These are phyloP conservation scores for Penicillium coprophilum DNA, from an alignment of 495 filamentous ascomycete species.

Conservation along the genomic window DNA sequence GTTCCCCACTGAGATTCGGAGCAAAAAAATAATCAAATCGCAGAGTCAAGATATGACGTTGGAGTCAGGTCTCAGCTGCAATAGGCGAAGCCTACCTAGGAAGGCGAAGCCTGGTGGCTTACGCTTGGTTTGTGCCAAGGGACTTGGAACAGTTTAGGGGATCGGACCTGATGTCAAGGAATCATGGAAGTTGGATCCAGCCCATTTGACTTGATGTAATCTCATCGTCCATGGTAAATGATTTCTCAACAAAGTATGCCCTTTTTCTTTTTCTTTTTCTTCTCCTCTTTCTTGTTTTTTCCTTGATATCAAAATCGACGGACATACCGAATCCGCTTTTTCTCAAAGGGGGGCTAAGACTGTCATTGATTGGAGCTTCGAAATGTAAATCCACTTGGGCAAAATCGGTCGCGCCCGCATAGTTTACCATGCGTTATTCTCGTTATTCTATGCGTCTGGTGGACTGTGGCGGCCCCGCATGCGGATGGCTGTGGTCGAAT, in stretches of 20 bases:
- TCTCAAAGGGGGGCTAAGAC: neutral
- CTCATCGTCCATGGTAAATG: neutral
- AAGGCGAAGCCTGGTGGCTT: conserved; percentile 17
- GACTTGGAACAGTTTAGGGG: neutral
- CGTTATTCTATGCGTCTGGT: conserved; percentile 16
- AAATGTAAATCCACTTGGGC: neutral
- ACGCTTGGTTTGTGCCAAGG: conserved; percentile 1
- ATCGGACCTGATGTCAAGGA: neutral
- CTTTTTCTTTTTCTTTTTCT: neutral
- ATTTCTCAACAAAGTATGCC: neutral
- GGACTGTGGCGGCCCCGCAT: conserved; percentile 25
- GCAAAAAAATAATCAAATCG: conserved; percentile 8
- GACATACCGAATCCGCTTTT: neutral
- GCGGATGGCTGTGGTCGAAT: conserved; percentile 18
- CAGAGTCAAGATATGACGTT: conserved; percentile 12
- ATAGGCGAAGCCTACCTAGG: conserved; percentile 1
- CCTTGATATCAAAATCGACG: neutral
- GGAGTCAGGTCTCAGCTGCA: conserved; percentile 4
- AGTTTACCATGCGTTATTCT: conserved; percentile 20
- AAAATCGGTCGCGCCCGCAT: conserved; percentile 17
- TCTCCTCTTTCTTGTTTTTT: neutral
- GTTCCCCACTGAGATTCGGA: conserved; percentile 4
- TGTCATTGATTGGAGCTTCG: neutral
- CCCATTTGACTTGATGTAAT: neutral
- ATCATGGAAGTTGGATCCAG: neutral